Conservation (phyloP, 1,284 basidiomycete genomes). For the Ceratobasidium sp. region DNA sequence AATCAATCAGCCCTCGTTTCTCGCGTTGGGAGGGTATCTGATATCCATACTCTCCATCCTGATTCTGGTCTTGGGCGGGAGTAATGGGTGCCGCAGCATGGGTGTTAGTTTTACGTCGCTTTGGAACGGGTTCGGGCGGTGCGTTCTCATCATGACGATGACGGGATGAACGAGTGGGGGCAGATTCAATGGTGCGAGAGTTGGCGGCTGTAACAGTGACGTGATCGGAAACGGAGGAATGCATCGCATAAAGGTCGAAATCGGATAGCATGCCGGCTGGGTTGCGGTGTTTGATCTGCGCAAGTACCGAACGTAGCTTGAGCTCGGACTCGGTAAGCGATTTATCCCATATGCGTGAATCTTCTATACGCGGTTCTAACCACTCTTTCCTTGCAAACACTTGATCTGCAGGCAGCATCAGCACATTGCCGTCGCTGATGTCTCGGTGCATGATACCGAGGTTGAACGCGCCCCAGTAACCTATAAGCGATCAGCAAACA, state of each 20-base stretch:
- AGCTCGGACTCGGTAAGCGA: background rate
- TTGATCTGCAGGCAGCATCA: too few relatives aligned
- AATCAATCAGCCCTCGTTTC: background rate
- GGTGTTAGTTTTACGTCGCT: background rate
- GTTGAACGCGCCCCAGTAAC: background rate
- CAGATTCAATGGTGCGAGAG: background rate
- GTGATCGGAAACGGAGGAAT: background rate
- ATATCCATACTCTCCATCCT: background rate
- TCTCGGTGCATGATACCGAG: constrained; percentile 9
- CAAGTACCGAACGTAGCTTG: background rate
- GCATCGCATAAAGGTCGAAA: constrained; percentile 18
- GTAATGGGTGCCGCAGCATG: background rate
- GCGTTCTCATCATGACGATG: background rate
- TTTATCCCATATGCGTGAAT: too few relatives aligned
- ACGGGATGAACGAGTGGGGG: background rate
- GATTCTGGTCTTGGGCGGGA: background rate
- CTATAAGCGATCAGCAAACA: too few relatives aligned
- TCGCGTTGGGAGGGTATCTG: too few relatives aligned
- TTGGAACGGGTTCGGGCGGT: background rate
- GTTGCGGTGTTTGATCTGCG: background rate
- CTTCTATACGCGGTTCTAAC: too few relatives aligned
- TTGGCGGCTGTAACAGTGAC: background rate
- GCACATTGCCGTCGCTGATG: constrained; percentile 22
- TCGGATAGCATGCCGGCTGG: constrained; percentile 17
- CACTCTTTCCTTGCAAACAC: too few relatives aligned